These are phyloP conservation scores for Phytophthora meadii DNA, from an alignment of 352 stramenopile genomes.

Conservation along the genomic window DNA sequence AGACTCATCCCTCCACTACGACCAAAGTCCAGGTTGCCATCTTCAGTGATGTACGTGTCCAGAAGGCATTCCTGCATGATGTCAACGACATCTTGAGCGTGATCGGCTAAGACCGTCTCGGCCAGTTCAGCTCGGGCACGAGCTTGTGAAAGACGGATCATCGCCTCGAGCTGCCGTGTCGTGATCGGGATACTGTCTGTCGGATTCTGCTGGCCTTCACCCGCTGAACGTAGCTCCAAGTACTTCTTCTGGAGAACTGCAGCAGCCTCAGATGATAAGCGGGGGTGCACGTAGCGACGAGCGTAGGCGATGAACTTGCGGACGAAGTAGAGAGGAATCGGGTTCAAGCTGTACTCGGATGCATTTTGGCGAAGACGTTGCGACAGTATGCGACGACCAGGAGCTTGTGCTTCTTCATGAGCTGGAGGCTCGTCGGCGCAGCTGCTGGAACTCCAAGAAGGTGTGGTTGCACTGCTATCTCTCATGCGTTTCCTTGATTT, in stretches of 20 bases:
- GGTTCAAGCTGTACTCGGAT: conserved; percentile 47
- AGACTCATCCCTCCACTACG: conserved; percentile 73
- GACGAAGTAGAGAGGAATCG: conserved; percentile 86
- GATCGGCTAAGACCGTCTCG: conserved; percentile 92
- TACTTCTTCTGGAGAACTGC: conserved; percentile 90
- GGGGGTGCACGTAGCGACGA: conserved; percentile 94
- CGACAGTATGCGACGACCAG: conserved; percentile 43
- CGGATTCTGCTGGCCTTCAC: conserved; percentile 49
- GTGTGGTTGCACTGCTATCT: conserved; percentile 9
- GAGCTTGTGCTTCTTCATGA: conserved; percentile 17
- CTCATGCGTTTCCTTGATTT: conserved; percentile 45
- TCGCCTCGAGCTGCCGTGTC: conserved; percentile 96
- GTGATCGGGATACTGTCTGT: conserved; percentile 90
- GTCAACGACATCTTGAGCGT: conserved; percentile 97
- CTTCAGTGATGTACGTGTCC: conserved; percentile 91
- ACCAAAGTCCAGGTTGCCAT: conserved; percentile 88
- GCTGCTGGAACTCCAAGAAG: conserved; percentile 34
- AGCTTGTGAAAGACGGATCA: conserved; percentile 92
- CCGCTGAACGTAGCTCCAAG: conserved; percentile 81
- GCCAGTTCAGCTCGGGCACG: conserved; percentile 95
- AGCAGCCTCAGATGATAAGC: conserved; percentile 64
- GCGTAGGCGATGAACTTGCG: conserved; percentile 98
- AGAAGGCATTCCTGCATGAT: conserved; percentile 95
- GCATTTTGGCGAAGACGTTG: conserved; percentile 62
- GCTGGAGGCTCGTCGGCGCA: conserved; percentile 24